Base-by-base conservation (phyloP, 208 protist genomes). In the Angomonas ambiguus region DNA sequence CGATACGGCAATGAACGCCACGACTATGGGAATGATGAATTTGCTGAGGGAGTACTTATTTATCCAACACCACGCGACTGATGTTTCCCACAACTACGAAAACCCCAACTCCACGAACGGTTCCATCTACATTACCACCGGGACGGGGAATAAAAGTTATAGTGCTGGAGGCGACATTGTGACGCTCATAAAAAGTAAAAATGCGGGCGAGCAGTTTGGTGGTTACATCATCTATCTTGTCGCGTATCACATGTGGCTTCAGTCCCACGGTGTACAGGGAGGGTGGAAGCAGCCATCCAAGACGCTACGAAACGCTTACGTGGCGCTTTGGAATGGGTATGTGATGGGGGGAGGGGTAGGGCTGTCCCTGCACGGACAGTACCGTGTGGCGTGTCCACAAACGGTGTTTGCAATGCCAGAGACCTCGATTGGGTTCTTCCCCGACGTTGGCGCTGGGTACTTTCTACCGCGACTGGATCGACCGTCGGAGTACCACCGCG, bases 361-460 rank as follows among this genome's bases (percentile, higher is more conserved):
- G 30, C 10, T 94, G 20, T 91, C 86, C 11, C 45, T 93, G 20
- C 81, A 83, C 45, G 86, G 88, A 11, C 66, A 67, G 18, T 87
- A 87, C 59, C 76, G 88, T 30, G 79, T 96, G 8, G 85, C 84
- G 35, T 91, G 86, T n/a, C 88, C 94, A 63, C 67, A 77, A 24
- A 75, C 86, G n/a, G 42, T 77, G 28, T 82, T 94, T 64, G 88
- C 87, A 20, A 94, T 95, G 89, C 89, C 92, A 10, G 92, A 96
- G 69, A 86, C 82, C 24, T 69, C 65, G 4, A 93, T 96, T 69
- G 92, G 89, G 10, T 72, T 93, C 33, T 77, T 89, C 45, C 85
- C 82, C 25, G 88, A 96, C 61, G 83, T 93, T 30, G 86, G 83
- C 30, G 85, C 70, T 6, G 81, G 79, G 1, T 93, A 77, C 69